These are phyloP conservation scores for Batkoa obscura DNA, from an alignment of 371 early-diverging fungal species.

Conservation along the genomic window DNA sequence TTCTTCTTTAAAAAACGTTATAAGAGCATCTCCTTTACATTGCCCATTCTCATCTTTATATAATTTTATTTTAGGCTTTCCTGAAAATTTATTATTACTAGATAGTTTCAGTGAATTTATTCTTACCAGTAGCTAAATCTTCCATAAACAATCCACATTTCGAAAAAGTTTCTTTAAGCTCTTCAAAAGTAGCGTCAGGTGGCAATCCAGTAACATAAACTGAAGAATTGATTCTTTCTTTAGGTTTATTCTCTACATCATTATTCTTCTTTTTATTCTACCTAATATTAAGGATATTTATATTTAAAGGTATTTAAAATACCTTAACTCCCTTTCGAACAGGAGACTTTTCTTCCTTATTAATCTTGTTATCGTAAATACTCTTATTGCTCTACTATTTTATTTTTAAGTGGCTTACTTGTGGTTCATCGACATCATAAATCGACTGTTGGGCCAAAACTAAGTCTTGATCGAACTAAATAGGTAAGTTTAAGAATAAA, in stretches of 20 bases:
- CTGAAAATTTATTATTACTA: slow-evolving; percentile 12
- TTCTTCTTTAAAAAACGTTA: slow-evolving; percentile 76
- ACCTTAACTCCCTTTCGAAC: too few species aligned
- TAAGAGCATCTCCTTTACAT: slow-evolving; percentile 77
- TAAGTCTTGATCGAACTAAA: slow-evolving; percentile 49
- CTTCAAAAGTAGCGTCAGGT: slow-evolving; percentile 52
- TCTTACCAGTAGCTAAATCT: slow-evolving; percentile 38
- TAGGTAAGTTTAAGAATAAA: background rate
- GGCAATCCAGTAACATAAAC: slow-evolving; percentile 81
- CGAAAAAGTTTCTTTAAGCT: slow-evolving; percentile 51
- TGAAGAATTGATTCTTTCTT: slow-evolving; percentile 38
- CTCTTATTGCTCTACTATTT: too few species aligned
- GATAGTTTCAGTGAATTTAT: background rate
- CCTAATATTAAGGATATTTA: background rate
- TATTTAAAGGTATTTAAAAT: too few species aligned
- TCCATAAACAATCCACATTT: slow-evolving; percentile 85
- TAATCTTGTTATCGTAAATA: too few species aligned
- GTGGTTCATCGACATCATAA: slow-evolving; percentile 21
- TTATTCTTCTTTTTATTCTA: slow-evolving; percentile 10
- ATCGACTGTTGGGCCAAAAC: slow-evolving; percentile 63
- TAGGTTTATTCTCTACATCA: slow-evolving; percentile 26
- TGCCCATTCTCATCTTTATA: slow-evolving; percentile 47
- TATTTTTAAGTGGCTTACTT: background rate
- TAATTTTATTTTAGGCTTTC: slow-evolving; percentile 74
- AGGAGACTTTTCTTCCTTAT: too few species aligned